Percentiles rank a stretch among this genome's conserved stretches.
These are phyloP conservation scores for Xylaria venustula DNA, from an alignment of 495 filamentous ascomycete genomes.

Conservation along the genomic window DNA sequence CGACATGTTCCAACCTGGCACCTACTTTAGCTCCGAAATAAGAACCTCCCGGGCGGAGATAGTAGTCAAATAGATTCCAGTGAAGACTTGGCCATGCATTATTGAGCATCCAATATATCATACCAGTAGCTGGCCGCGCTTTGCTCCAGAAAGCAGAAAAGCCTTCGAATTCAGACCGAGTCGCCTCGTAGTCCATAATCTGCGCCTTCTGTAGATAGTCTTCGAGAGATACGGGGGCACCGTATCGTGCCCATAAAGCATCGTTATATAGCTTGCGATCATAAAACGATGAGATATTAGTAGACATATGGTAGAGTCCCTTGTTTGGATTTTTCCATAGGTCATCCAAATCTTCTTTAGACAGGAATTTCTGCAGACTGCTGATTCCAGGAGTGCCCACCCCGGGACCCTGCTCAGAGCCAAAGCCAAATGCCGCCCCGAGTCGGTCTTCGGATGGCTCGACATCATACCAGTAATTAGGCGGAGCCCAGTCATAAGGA, in stretches of 20 bases:
- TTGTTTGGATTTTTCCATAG: slow-evolving; percentile 57
- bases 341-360: slow-evolving; percentile 45
- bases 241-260: slow-evolving; percentile 53
- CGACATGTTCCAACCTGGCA: slow-evolving; percentile 53
- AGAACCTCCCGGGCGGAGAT: slow-evolving; percentile 54
- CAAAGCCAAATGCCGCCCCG: slow-evolving; percentile 63
- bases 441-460: slow-evolving; percentile 33
- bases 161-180: slow-evolving; percentile 58
- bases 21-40: slow-evolving; percentile 62
- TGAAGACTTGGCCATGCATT: slow-evolving; percentile 64
- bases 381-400: slow-evolving; percentile 59
- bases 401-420: slow-evolving; percentile 59
- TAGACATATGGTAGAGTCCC: slow-evolving; percentile 59
- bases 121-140: slow-evolving; percentile 53
- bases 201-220: slow-evolving; percentile 58
- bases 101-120: slow-evolving; percentile 71
- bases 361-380: slow-evolving; percentile 56
- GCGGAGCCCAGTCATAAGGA: slow-evolving; percentile 67
- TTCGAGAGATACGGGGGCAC: slow-evolving; percentile 48
- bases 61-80: slow-evolving; percentile 68
- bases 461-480: slow-evolving; percentile 60
- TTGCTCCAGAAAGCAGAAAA: slow-evolving; percentile 52
- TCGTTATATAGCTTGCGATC: slow-evolving; percentile 57
- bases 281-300: slow-evolving; percentile 51
- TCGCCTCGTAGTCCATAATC: slow-evolving; percentile 64